A percentile compares a stretch with the other conserved stretches of the same genome.
Conservation (phyloP, 2,329 filamentous ascomycete genomes). For the Herpomyces periplanetae region DNA sequence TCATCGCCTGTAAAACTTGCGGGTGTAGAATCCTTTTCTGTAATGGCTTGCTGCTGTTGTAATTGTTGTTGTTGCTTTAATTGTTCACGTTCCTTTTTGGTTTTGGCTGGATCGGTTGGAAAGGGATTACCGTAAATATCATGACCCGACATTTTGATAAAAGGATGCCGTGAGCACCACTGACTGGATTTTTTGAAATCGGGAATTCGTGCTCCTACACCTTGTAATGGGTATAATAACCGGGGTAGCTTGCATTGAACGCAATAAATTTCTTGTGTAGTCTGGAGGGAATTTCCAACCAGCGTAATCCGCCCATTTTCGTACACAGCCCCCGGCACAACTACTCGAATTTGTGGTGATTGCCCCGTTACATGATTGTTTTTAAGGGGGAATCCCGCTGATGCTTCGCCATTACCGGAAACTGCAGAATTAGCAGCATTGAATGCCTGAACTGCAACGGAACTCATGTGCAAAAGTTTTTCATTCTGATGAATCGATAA, state of each 20-base stretch:
- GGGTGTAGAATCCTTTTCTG: no score
- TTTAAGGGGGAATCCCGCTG: slow-evolving; percentile 6
- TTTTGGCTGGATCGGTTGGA: slow-evolving; percentile 32
- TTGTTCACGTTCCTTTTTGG: slow-evolving; percentile 27
- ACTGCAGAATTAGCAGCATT: no score
- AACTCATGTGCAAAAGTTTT: slow-evolving; percentile 26
- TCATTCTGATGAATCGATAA: slow-evolving; percentile 37
- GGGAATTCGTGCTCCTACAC: slow-evolving; percentile 21
- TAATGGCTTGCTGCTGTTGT: slow-evolving; percentile 11
- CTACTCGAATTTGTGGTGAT: slow-evolving; percentile 13
- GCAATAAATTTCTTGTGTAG: slow-evolving; percentile 28
- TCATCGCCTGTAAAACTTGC: no score
- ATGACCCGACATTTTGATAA: slow-evolving; percentile 31
- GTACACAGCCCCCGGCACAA: slow-evolving; percentile 26
- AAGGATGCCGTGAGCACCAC: slow-evolving; percentile 43
- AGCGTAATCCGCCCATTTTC: slow-evolving; percentile 25
- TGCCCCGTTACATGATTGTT: slow-evolving; percentile 14
- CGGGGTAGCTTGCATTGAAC: slow-evolving; percentile 32
- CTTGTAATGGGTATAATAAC: slow-evolving; percentile 28
- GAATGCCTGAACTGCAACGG: slow-evolving; percentile 13
- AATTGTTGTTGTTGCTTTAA: slow-evolving; percentile 10
- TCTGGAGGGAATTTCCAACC: slow-evolving; percentile 30
- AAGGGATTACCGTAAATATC: slow-evolving; percentile 54
- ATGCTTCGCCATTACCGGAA: no score
- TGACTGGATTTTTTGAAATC: slow-evolving; percentile 13